A percentile compares a stretch with the other conserved stretches of the same genome.
Evolutionary conservation across 2,329 filamentous ascomycete genomes (phyloP).

Genomic region (Gyromitra esculenta): DNA sequence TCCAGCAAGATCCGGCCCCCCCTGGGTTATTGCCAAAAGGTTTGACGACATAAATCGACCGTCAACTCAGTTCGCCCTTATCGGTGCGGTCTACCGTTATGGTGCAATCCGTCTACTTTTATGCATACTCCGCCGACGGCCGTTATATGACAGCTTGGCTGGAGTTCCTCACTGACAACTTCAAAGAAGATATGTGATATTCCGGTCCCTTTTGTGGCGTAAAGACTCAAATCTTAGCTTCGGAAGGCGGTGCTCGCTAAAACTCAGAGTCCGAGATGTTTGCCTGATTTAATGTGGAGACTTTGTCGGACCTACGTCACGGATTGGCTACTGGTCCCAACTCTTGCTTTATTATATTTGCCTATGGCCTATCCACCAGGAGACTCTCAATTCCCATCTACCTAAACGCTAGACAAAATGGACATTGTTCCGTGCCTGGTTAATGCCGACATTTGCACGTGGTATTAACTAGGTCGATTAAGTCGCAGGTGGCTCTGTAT

Average conservation of each 20-base stretch:
- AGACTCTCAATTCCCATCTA: background rate
- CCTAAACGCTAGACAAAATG: background rate
- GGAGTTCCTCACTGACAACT: background rate
- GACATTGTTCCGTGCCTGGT: background rate
- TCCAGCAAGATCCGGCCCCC: slow-evolving; percentile 9
- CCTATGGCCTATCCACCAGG: background rate
- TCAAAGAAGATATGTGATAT: too few species aligned
- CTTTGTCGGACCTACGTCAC: background rate
- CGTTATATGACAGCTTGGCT: slow-evolving; percentile 1
- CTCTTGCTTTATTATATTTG: background rate
- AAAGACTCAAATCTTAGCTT: too few species aligned
- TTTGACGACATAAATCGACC: slow-evolving; percentile 23
- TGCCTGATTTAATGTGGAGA: background rate
- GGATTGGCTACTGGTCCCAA: background rate
- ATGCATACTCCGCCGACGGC: background rate
- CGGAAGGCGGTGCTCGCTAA: too few species aligned
- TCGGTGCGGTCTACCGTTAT: slow-evolving; percentile 18
- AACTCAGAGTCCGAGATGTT: background rate
- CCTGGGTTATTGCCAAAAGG: background rate
- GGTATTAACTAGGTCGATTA: background rate
- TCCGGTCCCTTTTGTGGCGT: too few species aligned
- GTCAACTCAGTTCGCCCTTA: background rate
- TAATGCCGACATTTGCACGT: background rate
- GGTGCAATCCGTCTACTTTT: slow-evolving; percentile 2
- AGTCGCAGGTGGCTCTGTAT: background rate